phyloP scores from a whole-genome alignment of 2,329 filamentous ascomycete genomes.

The Colletotrichum chlorophyti region DNA sequence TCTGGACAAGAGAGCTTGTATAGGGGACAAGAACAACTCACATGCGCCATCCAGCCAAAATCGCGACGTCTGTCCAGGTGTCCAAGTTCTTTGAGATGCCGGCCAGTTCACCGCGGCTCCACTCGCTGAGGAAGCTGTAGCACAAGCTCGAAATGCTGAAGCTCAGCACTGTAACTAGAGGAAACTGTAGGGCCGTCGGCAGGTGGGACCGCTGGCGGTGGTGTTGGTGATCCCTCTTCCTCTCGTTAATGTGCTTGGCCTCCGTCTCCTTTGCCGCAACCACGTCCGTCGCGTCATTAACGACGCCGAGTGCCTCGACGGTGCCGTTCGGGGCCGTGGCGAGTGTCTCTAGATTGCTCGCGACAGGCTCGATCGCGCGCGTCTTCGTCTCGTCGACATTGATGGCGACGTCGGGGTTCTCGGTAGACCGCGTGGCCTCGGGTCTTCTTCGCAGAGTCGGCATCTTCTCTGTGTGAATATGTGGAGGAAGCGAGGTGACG shows the following conservation, averaged over 20 bases:
- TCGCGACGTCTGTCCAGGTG: conserved; percentile 66
- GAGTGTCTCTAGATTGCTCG: conserved; percentile 26
- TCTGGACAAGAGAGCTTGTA: not conserved
- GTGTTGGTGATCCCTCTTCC: conserved; percentile 21
- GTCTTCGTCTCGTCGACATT: conserved; percentile 23
- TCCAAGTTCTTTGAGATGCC: conserved; percentile 69
- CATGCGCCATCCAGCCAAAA: conserved; percentile 61
- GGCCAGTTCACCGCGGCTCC: conserved; percentile 71
- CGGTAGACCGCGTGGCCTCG: conserved; percentile 9
- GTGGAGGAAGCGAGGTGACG: not conserved
- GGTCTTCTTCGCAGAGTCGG: conserved; percentile 27
- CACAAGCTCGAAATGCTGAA: conserved; percentile 69
- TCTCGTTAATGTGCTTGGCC: conserved; percentile 14
- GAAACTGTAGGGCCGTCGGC: conserved; percentile 56
- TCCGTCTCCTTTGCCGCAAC: conserved; percentile 7
- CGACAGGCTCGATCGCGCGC: conserved; percentile 28
- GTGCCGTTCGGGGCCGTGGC: conserved; percentile 22
- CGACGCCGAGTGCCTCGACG: conserved; percentile 27
- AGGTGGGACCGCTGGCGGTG: conserved; percentile 41
- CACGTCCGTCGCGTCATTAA: conserved; percentile 25
- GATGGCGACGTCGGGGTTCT: conserved; percentile 7
- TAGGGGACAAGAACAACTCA: conserved; percentile 44
- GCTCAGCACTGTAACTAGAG: conserved; percentile 59
- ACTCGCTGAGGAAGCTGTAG: conserved; percentile 66
- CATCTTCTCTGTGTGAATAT: conserved; percentile 9